Evolutionary conservation across 2,329 filamentous ascomycete species (phyloP).

Genomic region (Parastagonospora avenae): DNA sequence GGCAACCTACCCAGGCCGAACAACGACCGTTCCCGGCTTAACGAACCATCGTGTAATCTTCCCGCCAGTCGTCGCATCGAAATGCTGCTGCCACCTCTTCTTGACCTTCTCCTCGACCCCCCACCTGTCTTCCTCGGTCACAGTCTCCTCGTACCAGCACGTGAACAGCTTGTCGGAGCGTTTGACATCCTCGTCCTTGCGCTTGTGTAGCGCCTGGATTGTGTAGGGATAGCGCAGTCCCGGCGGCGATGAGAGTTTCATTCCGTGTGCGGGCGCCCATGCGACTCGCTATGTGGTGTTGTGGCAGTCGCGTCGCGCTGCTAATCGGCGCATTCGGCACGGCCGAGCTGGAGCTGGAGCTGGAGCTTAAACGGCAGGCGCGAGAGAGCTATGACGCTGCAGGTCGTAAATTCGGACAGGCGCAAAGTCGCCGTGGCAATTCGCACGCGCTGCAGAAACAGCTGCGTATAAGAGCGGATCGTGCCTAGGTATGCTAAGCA

Average conservation of each 20-base stretch:
- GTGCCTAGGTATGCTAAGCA: too few species aligned
- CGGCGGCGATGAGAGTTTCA: conserved; percentile 56
- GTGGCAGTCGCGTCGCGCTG: conserved; percentile 33
- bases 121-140: conserved; percentile 70
- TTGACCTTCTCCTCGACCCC: conserved; percentile 73
- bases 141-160: conserved; percentile 82
- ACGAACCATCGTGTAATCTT: conserved; percentile 78
- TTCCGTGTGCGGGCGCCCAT: conserved; percentile 45
- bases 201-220: conserved; percentile 75
- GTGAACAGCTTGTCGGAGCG: conserved; percentile 80
- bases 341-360: conserved; percentile 13
- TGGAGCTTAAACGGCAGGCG: conserved; percentile 18
- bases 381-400: conserved; percentile 1
- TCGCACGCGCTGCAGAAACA: too few species aligned
- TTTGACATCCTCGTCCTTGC: conserved; percentile 71
- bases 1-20: conserved; percentile 45
- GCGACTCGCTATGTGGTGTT: conserved; percentile 25
- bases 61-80: conserved; percentile 84
- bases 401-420: neutral
- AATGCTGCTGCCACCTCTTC: conserved; percentile 75
- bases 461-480: too few species aligned
- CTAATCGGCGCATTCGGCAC: conserved; percentile 41
- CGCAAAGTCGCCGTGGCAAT: neutral
- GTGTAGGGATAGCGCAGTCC: conserved; percentile 89
- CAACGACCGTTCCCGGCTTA: conserved; percentile 65